A percentile compares a stretch with the other conserved stretches of the same genome.
Evolutionary conservation across 257 asterid genomes (phyloP).

Genomic region (Solanum piurae): DNA sequence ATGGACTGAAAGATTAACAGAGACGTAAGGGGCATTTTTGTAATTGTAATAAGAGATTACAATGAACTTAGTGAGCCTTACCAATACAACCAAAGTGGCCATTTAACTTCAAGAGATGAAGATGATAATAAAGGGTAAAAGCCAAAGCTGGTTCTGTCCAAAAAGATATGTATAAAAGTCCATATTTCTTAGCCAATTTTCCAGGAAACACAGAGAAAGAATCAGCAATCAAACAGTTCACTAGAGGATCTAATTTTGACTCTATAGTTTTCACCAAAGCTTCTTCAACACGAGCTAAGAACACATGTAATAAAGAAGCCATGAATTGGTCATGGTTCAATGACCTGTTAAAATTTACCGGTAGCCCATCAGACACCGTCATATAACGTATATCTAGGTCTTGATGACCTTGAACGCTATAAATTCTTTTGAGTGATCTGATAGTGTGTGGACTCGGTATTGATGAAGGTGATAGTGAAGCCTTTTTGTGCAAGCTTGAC

Average conservation of each 20-base stretch:
- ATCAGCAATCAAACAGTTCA: conserved; percentile 42
- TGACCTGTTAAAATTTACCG: conserved; percentile 27
- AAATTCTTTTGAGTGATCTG: conserved; percentile 14
- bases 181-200: conserved; percentile 29
- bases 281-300: conserved; percentile 40
- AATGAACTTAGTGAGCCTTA: background rate
- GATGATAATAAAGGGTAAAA: conserved; percentile 34
- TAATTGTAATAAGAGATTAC: too few species aligned
- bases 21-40: too few species aligned
- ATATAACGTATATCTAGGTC: conserved; percentile 35
- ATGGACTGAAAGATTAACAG: too few species aligned
- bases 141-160: conserved; percentile 47
- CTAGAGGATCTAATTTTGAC: conserved; percentile 8
- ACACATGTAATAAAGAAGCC: conserved; percentile 37
- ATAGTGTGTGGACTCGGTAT: conserved; percentile 26
- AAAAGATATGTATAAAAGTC: conserved; percentile 20
- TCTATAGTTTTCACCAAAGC: conserved; percentile 10
- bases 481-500: conserved; percentile 34
- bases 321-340: conserved; percentile 32
- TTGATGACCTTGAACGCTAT: conserved; percentile 10
- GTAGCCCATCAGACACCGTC: conserved; percentile 36
- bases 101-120: conserved; percentile 31
- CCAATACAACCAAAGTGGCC: conserved; percentile 44
- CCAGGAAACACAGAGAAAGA: conserved; percentile 43
- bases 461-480: conserved; percentile 40